A percentile compares a stretch with the other conserved stretches of the same genome.
These are phyloP conservation scores for Huntiella decipiens DNA, from an alignment of 2,329 filamentous ascomycete genomes.

Conservation along the genomic window DNA sequence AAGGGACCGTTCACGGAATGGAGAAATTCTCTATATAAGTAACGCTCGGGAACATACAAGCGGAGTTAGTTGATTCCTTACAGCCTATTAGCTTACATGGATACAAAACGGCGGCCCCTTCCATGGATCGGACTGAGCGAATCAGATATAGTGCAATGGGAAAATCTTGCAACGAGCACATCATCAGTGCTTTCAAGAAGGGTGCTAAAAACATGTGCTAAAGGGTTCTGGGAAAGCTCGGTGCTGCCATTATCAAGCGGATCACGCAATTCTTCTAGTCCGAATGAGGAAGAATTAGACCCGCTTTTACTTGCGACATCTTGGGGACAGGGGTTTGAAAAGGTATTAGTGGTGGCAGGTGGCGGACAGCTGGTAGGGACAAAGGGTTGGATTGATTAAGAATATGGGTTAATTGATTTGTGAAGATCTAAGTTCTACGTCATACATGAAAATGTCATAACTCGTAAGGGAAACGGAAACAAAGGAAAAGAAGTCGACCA, in stretches of 20 bases:
- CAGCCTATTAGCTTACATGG: no score
- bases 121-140: no score
- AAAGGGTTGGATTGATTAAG: neutral
- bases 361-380: neutral
- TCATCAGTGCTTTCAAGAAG: no score
- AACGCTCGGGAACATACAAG: no score
- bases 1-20: neutral
- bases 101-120: no score
- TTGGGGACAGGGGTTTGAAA: neutral
- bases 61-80: no score
- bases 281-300: slow-evolving; percentile 6
- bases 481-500: no score
- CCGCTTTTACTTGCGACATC: slow-evolving; percentile 9
- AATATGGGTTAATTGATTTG: neutral
- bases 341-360: slow-evolving; percentile 8
- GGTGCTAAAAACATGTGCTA: no score
- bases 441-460: slow-evolving; percentile 1
- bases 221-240: no score
- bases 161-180: no score
- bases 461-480: neutral
- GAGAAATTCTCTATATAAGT: no score
- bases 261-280: slow-evolving; percentile 12
- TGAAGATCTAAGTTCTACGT: neutral
- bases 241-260: neutral
- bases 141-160: no score